These are phyloP conservation scores for Globisporangium acanthophoron DNA, from an alignment of 352 stramenopile genomes.

Conservation along the genomic window DNA sequence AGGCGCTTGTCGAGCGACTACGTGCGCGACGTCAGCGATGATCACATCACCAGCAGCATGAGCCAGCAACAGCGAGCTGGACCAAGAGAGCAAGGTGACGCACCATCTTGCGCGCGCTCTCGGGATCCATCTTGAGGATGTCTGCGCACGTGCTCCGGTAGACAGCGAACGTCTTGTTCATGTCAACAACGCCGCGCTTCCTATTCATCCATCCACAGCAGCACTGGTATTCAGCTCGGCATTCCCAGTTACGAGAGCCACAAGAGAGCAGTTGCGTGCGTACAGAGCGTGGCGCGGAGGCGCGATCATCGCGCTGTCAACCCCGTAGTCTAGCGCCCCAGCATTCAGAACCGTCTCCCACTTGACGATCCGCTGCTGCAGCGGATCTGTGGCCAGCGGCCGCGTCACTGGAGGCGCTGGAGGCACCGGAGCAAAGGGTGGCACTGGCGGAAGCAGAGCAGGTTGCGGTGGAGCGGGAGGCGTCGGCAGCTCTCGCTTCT, in stretches of 20 bases:
- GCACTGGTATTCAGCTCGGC: background rate
- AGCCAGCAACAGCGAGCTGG: background rate
- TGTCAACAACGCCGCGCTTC: background rate
- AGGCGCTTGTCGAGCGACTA: slow-evolving; percentile 49
- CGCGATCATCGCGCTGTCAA: too few species aligned
- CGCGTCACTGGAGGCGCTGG: background rate
- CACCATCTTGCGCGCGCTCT: slow-evolving; percentile 31
- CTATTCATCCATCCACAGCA: background rate
- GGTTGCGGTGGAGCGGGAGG: too few species aligned
- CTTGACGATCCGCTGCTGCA: too few species aligned
- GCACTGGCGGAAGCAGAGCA: too few species aligned
- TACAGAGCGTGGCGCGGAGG: too few species aligned
- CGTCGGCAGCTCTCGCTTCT: background rate
- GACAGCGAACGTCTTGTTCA: background rate
- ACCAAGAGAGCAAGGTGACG: background rate
- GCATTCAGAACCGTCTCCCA: too few species aligned
- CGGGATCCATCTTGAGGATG: slow-evolving; percentile 29
- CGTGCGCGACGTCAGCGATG: too few species aligned
- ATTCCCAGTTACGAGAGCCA: background rate
- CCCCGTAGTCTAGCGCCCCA: too few species aligned
- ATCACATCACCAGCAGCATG: background rate
- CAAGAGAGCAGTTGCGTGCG: background rate
- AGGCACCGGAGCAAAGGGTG: background rate
- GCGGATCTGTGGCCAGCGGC: background rate
- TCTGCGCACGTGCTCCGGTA: slow-evolving; percentile 26